Evolutionary conservation across 106 monocot species (phyloP).

Genomic region (Ottelia alismoides): DNA sequence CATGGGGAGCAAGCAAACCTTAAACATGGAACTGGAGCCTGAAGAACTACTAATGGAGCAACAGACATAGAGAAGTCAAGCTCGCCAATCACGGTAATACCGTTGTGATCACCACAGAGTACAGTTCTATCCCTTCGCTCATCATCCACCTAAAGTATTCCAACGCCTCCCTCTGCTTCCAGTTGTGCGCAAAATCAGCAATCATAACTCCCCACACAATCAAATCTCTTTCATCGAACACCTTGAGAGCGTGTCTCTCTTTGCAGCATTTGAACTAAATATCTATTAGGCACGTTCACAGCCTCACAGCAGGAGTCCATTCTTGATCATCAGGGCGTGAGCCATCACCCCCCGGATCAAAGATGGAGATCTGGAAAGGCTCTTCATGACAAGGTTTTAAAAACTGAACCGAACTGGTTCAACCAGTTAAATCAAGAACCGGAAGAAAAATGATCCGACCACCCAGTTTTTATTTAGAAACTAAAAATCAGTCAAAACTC

Average conservation of each 20-base stretch:
- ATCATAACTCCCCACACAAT: constrained; percentile 71
- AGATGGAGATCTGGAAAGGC: constrained; percentile 59
- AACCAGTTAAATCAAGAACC: too few relatives aligned
- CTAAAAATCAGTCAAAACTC: too few relatives aligned
- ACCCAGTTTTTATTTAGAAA: too few relatives aligned
- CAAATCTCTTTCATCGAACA: constrained; percentile 68
- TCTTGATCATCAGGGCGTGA: constrained; percentile 67
- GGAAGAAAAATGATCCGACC: too few relatives aligned
- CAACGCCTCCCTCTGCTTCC: constrained; percentile 50
- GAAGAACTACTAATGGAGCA: constrained; percentile 32
- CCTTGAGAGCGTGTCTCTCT: constrained; percentile 39
- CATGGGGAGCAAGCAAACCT: constrained; percentile 30
- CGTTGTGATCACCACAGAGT: constrained; percentile 53
- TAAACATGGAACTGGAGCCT: constrained; percentile 75
- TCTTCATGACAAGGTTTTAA: too few relatives aligned
- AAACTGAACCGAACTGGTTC: too few relatives aligned
- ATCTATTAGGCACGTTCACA: constrained; percentile 57
- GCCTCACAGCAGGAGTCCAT: constrained; percentile 21
- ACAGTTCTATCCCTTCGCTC: constrained; percentile 34
- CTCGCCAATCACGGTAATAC: constrained; percentile 57
- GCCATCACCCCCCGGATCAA: constrained; percentile 32
- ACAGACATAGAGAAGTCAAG: too few relatives aligned
- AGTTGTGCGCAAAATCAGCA: constrained; percentile 70
- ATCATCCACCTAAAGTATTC: constrained; percentile 60
- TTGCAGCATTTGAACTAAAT: constrained; percentile 84